These are phyloP conservation scores for Ceratobasidium sp. DNA, from an alignment of 1,284 basidiomycete species.

Conservation along the genomic window DNA sequence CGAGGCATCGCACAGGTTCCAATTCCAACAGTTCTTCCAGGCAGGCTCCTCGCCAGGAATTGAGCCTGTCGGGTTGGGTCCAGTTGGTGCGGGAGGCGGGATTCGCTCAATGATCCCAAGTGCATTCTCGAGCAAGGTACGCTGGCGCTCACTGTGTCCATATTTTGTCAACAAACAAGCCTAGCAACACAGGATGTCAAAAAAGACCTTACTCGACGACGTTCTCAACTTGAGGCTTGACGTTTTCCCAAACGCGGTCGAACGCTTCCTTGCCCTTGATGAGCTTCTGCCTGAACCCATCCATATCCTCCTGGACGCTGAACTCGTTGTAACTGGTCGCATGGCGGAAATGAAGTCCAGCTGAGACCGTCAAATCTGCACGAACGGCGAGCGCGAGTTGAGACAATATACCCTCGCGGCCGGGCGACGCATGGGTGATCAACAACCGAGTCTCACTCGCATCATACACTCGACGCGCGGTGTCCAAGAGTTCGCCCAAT, in stretches of 20 bases:
- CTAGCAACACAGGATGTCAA: background rate
- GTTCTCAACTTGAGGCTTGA: slow-evolving; percentile 89
- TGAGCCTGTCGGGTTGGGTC: slow-evolving; percentile 52
- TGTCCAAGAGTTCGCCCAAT: slow-evolving; percentile 97
- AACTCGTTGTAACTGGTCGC: slow-evolving; percentile 98
- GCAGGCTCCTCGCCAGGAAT: slow-evolving; percentile 77
- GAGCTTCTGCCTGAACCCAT: slow-evolving; percentile 88
- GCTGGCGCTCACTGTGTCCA: slow-evolving; percentile 75
- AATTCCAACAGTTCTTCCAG: slow-evolving; percentile 99
- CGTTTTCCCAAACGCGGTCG: slow-evolving; percentile 92
- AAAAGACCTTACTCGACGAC: slow-evolving; percentile 75
- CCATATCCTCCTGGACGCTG: slow-evolving; percentile 89
- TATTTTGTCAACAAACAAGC: slow-evolving; percentile 13
- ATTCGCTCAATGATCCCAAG: slow-evolving; percentile 85
- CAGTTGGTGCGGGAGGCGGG: slow-evolving; percentile 62
- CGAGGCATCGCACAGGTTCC: slow-evolving; percentile 95
- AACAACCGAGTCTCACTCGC: slow-evolving; percentile 93
- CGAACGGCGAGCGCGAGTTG: slow-evolving; percentile 92
- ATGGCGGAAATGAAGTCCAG: slow-evolving; percentile 97
- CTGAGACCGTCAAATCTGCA: slow-evolving; percentile 93
- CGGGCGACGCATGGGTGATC: slow-evolving; percentile 91
- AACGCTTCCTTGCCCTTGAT: slow-evolving; percentile 82
- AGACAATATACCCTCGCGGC: slow-evolving; percentile 91
- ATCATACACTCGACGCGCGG: slow-evolving; percentile 94
- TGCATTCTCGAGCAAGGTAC: slow-evolving; percentile 89